Percentiles rank a stretch among this genome's conserved stretches.
These are phyloP conservation scores for Pleurotus giganteus DNA, from an alignment of 768 basidiomycete species.

Conservation along the genomic window DNA sequence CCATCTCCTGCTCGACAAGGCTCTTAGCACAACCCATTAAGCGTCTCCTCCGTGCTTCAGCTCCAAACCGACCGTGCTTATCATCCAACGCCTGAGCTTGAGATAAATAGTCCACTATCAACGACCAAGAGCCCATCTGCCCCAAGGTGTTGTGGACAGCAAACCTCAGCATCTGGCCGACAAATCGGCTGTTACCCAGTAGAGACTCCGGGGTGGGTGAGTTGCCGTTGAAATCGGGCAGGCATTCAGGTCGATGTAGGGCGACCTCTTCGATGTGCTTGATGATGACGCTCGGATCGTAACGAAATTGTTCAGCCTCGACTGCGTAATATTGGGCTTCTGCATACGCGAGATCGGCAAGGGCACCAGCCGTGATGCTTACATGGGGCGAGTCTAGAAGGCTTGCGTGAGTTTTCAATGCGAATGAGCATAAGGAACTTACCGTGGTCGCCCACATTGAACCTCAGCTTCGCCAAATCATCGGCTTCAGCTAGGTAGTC, in stretches of 20 bases:
- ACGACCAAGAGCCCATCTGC: neutral
- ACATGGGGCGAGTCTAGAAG: too few relatives aligned
- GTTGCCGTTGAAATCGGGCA: neutral
- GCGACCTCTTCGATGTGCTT: slow-evolving; percentile 1
- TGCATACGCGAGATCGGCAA: neutral
- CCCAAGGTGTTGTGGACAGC: neutral
- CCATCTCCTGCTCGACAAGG: neutral
- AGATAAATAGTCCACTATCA: neutral
- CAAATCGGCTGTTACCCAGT: neutral
- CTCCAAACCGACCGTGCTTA: neutral
- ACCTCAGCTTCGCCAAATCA: too few relatives aligned
- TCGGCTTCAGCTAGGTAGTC: too few relatives aligned
- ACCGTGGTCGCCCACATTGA: too few relatives aligned
- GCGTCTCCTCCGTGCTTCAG: neutral
- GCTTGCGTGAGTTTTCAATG: too few relatives aligned
- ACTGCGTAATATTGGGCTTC: slow-evolving; percentile 6
- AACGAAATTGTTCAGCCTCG: neutral
- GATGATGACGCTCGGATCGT: neutral
- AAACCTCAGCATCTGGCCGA: neutral
- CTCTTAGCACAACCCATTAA: neutral
- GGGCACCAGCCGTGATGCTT: too few relatives aligned
- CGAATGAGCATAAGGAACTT: too few relatives aligned
- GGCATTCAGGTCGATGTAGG: neutral
- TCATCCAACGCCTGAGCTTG: neutral
- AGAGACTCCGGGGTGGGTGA: neutral